Base-by-base conservation (phyloP, 352 stramenopile genomes). In the Thalassiosira sp. region DNA sequence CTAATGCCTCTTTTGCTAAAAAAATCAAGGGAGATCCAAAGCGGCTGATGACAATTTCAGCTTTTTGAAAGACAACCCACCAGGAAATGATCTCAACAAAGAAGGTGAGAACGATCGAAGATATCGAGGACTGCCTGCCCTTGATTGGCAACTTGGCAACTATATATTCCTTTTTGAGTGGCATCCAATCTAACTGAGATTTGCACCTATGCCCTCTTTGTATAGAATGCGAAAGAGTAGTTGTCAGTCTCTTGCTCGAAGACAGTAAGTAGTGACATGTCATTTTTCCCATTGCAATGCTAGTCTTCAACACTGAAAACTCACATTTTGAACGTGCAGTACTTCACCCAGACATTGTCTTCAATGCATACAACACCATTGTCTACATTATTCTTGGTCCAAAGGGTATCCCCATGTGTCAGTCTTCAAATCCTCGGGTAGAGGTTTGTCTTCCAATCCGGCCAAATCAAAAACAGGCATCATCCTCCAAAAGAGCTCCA, bases 221-320 rank as follows among this genome's bases (percentile, higher is more conserved):
- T 53, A 42, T 69, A 69, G 87, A 93, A 56, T 91, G 87, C 40
- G 85, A 91, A 69, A 76, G 85, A 71, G 81, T 91, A 13, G 69
- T 93, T 45, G 74, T 91, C 35, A 65, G 60, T n/a, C 56, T 93
- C 6, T 49, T 91, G n/a, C 31, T 91, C 1, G 62, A 89, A 42
- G 57, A 82, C 54, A n/a, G n/a, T n/a, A n/a, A n/a, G n/a, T n/a
- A n/a, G n/a, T n/a, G n/a, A n/a, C n/a, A n/a, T n/a, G n/a, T n/a
- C n/a, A n/a, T n/a, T n/a, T n/a, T n/a, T n/a, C n/a, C n/a, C n/a
- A n/a, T n/a, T n/a, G n/a, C n/a, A n/a, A n/a, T n/a, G n/a, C n/a
- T n/a, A n/a, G n/a, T n/a, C n/a, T n/a, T n/a, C n/a, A n/a, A n/a
- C n/a, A n/a, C n/a, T n/a, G n/a, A n/a, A n/a, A n/a, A n/a, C n/a